Conservation (phyloP, 139 green algal genomes). For the Chlorella vulgaris region DNA sequence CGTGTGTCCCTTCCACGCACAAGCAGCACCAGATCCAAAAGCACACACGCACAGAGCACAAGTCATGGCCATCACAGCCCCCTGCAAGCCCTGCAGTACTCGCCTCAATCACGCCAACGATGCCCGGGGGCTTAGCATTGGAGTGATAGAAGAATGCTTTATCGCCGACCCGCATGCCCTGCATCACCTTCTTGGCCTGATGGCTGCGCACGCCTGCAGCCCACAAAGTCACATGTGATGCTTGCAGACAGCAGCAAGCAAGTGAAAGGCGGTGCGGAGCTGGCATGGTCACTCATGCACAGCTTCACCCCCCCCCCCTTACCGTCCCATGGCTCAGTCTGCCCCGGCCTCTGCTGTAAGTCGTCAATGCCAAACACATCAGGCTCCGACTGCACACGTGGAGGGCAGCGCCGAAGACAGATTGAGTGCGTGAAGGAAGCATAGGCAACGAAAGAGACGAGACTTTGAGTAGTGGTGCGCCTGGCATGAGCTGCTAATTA, state of each 20-base stretch:
- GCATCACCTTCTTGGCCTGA: constrained; percentile 76
- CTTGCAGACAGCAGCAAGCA: neutral
- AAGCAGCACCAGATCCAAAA: too few relatives aligned
- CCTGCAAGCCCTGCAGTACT: too few relatives aligned
- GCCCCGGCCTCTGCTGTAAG: constrained; percentile 36
- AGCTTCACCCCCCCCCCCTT: neutral
- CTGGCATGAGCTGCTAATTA: too few relatives aligned
- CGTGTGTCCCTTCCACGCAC: too few relatives aligned
- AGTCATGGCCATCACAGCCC: too few relatives aligned
- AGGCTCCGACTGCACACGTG: constrained; percentile 64
- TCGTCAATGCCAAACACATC: constrained; percentile 71
- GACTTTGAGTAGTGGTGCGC: too few relatives aligned
- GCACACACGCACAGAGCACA: too few relatives aligned
- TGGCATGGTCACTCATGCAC: neutral
- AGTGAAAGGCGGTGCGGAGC: neutral
- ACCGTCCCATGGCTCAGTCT: constrained; percentile 70
- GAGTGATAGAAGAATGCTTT: constrained; percentile 72
- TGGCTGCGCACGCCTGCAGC: constrained; percentile 68
- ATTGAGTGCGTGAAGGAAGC: too few relatives aligned
- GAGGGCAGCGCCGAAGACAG: too few relatives aligned
- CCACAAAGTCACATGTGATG: neutral
- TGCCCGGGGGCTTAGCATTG: constrained; percentile 55
- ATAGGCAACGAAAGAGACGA: too few relatives aligned
- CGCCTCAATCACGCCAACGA: constrained; percentile 68
- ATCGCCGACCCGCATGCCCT: constrained; percentile 63